These are phyloP conservation scores for Rutstroemia sp. DNA, from an alignment of 2,329 filamentous ascomycete genomes.

Conservation along the genomic window DNA sequence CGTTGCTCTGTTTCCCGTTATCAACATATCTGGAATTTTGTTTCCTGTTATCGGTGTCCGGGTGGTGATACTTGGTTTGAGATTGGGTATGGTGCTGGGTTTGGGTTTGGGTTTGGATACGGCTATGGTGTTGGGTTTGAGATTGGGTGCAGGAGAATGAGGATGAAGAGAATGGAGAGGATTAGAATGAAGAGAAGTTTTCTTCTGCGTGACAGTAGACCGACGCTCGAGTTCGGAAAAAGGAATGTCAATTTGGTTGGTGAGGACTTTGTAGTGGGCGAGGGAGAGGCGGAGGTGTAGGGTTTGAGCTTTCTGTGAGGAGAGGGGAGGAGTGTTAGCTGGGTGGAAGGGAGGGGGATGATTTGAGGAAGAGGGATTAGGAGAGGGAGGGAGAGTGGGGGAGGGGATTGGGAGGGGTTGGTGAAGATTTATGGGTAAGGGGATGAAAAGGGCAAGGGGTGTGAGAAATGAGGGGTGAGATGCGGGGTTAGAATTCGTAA, in stretches of 20 bases:
- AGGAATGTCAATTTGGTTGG: conserved; percentile 61
- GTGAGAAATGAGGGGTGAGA: too few species aligned
- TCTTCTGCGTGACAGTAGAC: not conserved
- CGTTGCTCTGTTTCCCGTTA: too few species aligned
- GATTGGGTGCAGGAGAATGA: not conserved
- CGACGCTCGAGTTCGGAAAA: conserved; percentile 50
- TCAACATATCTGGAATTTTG: too few species aligned
- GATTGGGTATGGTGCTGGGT: too few species aligned
- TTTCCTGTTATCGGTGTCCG: too few species aligned
- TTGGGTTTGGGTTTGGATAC: too few species aligned
- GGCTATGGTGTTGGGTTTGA: too few species aligned
- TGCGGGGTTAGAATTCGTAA: too few species aligned
- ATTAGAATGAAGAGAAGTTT: not conserved
- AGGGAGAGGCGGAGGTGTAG: conserved; percentile 62
- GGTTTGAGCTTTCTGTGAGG: conserved; percentile 51
- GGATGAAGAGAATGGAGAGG: not conserved
- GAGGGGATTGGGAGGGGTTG: too few species aligned
- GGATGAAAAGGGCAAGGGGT: too few species aligned
- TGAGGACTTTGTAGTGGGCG: conserved; percentile 68
- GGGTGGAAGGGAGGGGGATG: too few species aligned
- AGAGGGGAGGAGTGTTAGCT: not conserved
- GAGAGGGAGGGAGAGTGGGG: not conserved
- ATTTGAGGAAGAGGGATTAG: not conserved
- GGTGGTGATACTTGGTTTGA: not conserved
- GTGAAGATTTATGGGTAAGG: too few species aligned